Base-by-base conservation (phyloP, 169 alveolate genomes). In the Cryptosporidium sp. region DNA sequence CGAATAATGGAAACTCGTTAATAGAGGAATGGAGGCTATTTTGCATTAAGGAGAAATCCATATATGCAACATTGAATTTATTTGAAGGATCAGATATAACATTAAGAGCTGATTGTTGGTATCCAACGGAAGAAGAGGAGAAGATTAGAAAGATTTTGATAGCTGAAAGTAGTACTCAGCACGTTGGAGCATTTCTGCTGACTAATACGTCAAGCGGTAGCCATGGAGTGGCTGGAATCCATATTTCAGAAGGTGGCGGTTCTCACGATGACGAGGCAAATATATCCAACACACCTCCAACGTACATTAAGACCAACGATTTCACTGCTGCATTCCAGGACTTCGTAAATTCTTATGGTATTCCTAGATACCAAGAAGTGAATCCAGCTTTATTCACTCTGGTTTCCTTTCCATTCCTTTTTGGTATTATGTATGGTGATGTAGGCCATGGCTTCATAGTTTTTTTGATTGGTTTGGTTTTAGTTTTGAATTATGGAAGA, bases 401-500 rank as follows among this genome's bases (percentile, higher is more conserved):
- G 26, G 97, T 98, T 52, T 97, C 99, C 4, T 98, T 99, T 93
- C 99, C 99, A 16, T 99, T 99, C 95, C 93, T 98, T 75, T 99
- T 98, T 93, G 99, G 99, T 10, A 97, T 99, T 39, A 99, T 99
- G 99, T 99, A 97, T 91, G 99, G 99, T 0, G 99, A 99, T 92
- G 96, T 99, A 21, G 99, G 99, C 5, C 99, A 99, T 93, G 99
- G 99, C 8, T 91, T 95, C 33, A 73, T 97, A 43, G 86, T 97
- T 37, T 92, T 96, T 52, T 71, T 95, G 31, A 93, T 96, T 84
- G 97, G 97, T 2, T 59, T 95, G 71, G 95, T 95, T 87, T 71
- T 94, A 59, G 91, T 95, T 59, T 51, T 91, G 45, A 91, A 92
- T 31, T 84, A 91, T 85, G 93, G 69, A 69, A 93, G 85, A 73